A percentile compares a stretch with the other conserved stretches of the same genome.
These are phyloP conservation scores for Quercus parvula DNA, from an alignment of 306 rosid genomes.

Conservation along the genomic window DNA sequence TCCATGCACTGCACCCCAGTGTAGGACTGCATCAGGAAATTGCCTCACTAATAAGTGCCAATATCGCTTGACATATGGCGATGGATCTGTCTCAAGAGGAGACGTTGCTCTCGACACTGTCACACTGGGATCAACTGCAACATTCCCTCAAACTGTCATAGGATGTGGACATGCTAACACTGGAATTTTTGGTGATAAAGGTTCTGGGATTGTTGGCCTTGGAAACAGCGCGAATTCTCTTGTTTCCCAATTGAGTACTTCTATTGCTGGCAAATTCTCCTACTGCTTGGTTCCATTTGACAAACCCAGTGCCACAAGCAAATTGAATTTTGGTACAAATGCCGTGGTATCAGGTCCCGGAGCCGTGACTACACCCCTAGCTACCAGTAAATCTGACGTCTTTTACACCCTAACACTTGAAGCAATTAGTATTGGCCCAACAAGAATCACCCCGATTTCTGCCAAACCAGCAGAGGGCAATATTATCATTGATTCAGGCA, in stretches of 20 bases:
- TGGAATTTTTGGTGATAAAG: not conserved
- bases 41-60: not conserved
- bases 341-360: constrained; percentile 24
- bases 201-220: constrained; percentile 55
- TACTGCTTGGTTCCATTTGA: constrained; percentile 42
- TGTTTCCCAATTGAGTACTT: constrained; percentile 25
- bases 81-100: constrained; percentile 20
- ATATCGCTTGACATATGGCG: constrained; percentile 21
- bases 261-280: constrained; percentile 37
- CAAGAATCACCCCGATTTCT: not conserved
- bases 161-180: constrained; percentile 44
- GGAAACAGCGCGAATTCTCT: constrained; percentile 39
- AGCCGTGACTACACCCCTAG: constrained; percentile 26
- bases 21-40: accelerated
- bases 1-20: constrained; percentile 8
- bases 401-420: constrained; percentile 24
- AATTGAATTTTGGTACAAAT: constrained; percentile 25
- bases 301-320: not conserved
- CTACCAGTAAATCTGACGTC: not conserved
- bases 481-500: constrained; percentile 45
- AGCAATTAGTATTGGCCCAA: constrained; percentile 22
- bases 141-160: constrained; percentile 20
- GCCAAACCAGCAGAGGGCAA: not conserved
- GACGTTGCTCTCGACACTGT: constrained; percentile 42
- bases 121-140: constrained; percentile 31